phyloP scores from a whole-genome alignment of 345 rosid genomes.

The Durio zibethinus region DNA sequence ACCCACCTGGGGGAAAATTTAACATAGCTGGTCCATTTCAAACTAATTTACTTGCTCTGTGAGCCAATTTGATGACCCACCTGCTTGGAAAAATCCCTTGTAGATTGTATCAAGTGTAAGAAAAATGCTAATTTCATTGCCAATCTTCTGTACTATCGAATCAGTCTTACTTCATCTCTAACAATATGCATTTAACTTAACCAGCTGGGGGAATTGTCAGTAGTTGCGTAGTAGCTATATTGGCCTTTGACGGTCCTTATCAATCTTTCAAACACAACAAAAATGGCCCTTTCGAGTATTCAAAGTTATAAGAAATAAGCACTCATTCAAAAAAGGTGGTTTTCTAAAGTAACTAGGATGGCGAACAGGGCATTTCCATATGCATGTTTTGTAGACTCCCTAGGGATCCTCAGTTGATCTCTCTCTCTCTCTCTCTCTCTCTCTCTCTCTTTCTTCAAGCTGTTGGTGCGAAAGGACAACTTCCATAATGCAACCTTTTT shows the following conservation, averaged over 20 bases:
- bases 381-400: not conserved
- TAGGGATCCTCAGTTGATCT: constrained; percentile 4
- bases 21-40: not conserved
- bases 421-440: not conserved
- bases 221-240: not conserved
- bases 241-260: not conserved
- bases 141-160: too few relatives aligned
- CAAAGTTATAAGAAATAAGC: not conserved
- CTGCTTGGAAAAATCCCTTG: not conserved
- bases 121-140: not conserved
- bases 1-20: not conserved
- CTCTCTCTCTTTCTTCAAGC: not conserved
- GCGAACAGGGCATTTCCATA: not conserved
- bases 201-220: not conserved
- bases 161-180: not conserved
- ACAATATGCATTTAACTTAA: not conserved
- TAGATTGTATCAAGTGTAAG: not conserved
- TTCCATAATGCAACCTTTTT: not conserved
- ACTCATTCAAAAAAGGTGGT: not conserved
- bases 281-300: not conserved
- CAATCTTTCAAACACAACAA: not conserved
- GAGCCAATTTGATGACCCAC: not conserved
- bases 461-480: not conserved
- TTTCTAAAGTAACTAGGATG: not conserved
- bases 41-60: not conserved